These are phyloP conservation scores for Fraxinus americana DNA, from an alignment of 257 asterid genomes.

Conservation along the genomic window DNA sequence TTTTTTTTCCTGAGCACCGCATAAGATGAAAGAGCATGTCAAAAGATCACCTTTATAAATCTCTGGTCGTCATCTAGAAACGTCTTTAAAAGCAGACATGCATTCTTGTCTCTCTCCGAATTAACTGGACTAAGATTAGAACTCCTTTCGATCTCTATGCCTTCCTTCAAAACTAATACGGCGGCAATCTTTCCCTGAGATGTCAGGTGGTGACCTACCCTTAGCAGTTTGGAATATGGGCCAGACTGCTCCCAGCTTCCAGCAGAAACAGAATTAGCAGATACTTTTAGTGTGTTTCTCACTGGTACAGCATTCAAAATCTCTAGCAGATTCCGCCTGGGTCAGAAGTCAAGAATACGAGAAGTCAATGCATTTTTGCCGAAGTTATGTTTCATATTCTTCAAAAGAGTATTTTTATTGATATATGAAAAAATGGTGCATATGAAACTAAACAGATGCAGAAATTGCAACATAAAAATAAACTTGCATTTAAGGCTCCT, in stretches of 20 bases:
- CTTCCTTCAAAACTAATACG: slow-evolving; percentile 50
- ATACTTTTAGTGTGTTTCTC: slow-evolving; percentile 43
- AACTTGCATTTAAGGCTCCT: background rate
- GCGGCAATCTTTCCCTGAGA: slow-evolving; percentile 72
- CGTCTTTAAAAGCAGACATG: slow-evolving; percentile 40
- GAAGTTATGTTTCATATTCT: slow-evolving; percentile 8
- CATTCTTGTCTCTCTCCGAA: slow-evolving; percentile 37
- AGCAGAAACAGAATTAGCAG: slow-evolving; percentile 38
- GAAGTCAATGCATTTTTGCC: slow-evolving; percentile 14
- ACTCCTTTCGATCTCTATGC: slow-evolving; percentile 27
- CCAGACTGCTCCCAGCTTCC: slow-evolving; percentile 41
- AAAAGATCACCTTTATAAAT: slow-evolving; percentile 53
- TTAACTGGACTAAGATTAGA: slow-evolving; percentile 28
- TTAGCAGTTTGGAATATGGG: slow-evolving; percentile 42
- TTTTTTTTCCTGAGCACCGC: slow-evolving; percentile 1
- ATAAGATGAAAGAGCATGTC: slow-evolving; percentile 5
- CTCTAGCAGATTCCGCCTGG: slow-evolving; percentile 46
- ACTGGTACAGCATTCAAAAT: slow-evolving; percentile 45
- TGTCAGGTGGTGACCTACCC: slow-evolving; percentile 54
- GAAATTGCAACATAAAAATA: background rate
- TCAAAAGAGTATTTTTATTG: background rate
- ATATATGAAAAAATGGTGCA: background rate
- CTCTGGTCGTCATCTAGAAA: slow-evolving; percentile 46
- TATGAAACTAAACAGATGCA: background rate
- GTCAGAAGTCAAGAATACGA: slow-evolving; percentile 11